Evolutionary conservation across 257 asterid genomes (phyloP).

Genomic region (Coffea eugenioides): DNA sequence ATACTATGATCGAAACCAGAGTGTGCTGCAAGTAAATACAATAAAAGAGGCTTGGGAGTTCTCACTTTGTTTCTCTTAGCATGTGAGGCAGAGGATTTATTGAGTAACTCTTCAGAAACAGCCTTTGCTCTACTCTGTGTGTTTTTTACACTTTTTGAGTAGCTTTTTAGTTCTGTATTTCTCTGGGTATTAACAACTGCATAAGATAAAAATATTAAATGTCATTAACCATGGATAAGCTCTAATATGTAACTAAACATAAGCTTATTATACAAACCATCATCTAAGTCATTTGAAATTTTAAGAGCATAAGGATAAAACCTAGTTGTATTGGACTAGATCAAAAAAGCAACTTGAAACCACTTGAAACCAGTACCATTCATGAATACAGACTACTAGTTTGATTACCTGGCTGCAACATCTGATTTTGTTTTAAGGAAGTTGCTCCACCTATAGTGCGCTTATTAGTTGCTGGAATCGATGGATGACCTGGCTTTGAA

Average conservation of each 20-base stretch:
- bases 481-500: conserved; percentile 47
- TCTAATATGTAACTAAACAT: conserved; percentile 1
- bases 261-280: conserved; percentile 1
- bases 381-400: conserved; percentile 18
- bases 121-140: conserved; percentile 38
- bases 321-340: conserved; percentile 10
- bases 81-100: conserved; percentile 30
- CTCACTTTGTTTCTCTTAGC: conserved; percentile 54
- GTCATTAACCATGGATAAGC: background rate
- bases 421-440: conserved; percentile 48
- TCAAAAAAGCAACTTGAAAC: background rate
- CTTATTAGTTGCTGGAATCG: conserved; percentile 34
- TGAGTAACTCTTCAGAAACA: conserved; percentile 28
- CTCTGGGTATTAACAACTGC: conserved; percentile 49
- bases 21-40: background rate
- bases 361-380: background rate
- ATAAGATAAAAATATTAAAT: conserved; percentile 16
- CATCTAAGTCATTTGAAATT: conserved; percentile 9
- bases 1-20: background rate
- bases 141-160: conserved; percentile 38
- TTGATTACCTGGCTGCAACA: conserved; percentile 55
- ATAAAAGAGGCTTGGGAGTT: conserved; percentile 10
- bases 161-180: conserved; percentile 42
- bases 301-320: conserved; percentile 17
- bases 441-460: conserved; percentile 37